Base-by-base conservation (phyloP, 2,329 filamentous ascomycete genomes). In the Cordyceps javanica region DNA sequence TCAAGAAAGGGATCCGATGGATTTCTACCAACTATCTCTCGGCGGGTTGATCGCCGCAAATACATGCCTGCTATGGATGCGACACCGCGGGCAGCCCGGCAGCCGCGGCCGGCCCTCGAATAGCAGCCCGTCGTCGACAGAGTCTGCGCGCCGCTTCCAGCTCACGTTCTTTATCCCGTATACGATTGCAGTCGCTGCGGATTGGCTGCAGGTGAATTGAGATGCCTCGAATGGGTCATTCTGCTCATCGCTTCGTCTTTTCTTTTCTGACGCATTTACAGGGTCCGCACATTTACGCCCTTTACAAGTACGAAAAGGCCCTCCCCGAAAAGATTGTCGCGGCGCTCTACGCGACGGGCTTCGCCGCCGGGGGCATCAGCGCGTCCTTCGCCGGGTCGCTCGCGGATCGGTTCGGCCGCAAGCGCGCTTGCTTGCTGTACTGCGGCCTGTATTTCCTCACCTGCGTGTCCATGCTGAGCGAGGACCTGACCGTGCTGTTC, bases 381-480 rank as follows among this genome's bases (percentile, higher is more conserved):
- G 78, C 72, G 19, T 68, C 69, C 23, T 71, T 75, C 55, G 68
- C 70, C 10, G 75, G 74, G 10, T 62, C 66, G 16, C 61, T 75
- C 9, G 70, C 74, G 1, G 73, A 76, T 61, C 73, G 72, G 39
- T 72, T 76, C 62, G 81, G 80, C 23, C 77, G 82, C 32, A 76
- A 75, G 61, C 69, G 70, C 28, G 76, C 75, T 44, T 85, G 81
- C 63, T 70, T 82, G 26, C 64, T 75, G 3, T 85, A 81, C 68
- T 84, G 81, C 67, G 63, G 74, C 23, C 68, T 75, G 25, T 84
- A 83, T 65, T 72, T 75, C 1, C 61, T 77, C 6, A 80, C 80
- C 1, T 83, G 80, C 67, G 69, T 80, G 49, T 75, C 78, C 19
- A 78, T 82, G 52, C 68, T 83, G 28, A 73, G 74, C 50, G 68